Percentiles rank a stretch among this genome's conserved stretches.
Conservation (phyloP, 177 flowering plant genomes). For the Tripterygium wilfordii region DNA sequence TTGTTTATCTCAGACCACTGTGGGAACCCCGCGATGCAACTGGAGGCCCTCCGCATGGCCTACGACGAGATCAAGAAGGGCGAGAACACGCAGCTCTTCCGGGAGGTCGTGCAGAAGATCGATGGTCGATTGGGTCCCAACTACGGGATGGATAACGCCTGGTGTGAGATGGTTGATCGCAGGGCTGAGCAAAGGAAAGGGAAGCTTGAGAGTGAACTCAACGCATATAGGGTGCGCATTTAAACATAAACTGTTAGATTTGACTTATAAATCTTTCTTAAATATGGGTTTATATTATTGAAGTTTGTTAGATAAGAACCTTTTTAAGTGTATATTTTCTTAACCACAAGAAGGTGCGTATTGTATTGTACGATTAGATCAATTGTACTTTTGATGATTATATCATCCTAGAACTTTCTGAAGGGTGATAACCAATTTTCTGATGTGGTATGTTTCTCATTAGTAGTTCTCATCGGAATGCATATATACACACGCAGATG, state of each 20-base stretch:
- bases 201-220: constrained; percentile 90
- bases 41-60: constrained; percentile 90
- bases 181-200: constrained; percentile 77
- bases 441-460: too few relatives aligned
- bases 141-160: constrained; percentile 51
- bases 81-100: constrained; percentile 64
- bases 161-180: constrained; percentile 71
- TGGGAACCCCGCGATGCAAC: constrained; percentile 45
- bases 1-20: constrained; percentile 77
- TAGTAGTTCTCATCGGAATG: too few relatives aligned
- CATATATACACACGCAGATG: too few relatives aligned
- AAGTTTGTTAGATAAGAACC: too few relatives aligned
- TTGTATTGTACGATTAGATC: too few relatives aligned
- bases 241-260: not conserved
- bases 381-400: too few relatives aligned
- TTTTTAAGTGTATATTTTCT: too few relatives aligned
- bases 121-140: constrained; percentile 61
- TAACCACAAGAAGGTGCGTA: too few relatives aligned
- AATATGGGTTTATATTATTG: too few relatives aligned
- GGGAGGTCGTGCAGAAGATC: constrained; percentile 76
- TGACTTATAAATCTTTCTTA: too few relatives aligned
- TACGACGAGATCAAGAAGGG: constrained; percentile 92
- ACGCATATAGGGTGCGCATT: constrained; percentile 65
- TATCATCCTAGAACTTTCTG: too few relatives aligned
- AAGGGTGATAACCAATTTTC: too few relatives aligned